Evolutionary conservation across 2,329 filamentous ascomycete genomes (phyloP).

Genomic region (Penicillium sp.): DNA sequence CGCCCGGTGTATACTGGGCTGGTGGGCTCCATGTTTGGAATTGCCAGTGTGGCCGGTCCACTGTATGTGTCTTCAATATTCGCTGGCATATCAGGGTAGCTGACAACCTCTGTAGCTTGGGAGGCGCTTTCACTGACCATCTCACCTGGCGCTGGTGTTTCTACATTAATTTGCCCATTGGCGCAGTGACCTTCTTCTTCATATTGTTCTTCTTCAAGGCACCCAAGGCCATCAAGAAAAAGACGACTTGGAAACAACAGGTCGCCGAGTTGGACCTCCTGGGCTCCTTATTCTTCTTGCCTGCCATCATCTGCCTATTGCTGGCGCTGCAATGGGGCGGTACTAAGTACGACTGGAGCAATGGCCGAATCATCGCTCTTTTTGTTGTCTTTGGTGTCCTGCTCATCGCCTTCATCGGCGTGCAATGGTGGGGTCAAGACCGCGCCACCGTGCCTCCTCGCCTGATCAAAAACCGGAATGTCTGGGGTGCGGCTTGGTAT

Average conservation of each 20-base stretch:
- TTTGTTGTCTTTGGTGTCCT: constrained; percentile 53
- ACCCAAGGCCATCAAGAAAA: constrained; percentile 27
- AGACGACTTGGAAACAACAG: constrained; percentile 22
- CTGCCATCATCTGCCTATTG: constrained; percentile 47
- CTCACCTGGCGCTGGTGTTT: constrained; percentile 48
- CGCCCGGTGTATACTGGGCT: constrained; percentile 43
- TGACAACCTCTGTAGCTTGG: constrained; percentile 31
- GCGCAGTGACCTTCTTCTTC: constrained; percentile 32
- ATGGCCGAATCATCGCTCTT: constrained; percentile 47
- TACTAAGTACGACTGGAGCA: constrained; percentile 46
- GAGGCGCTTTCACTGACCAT: constrained; percentile 45
- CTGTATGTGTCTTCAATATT: constrained; percentile 25
- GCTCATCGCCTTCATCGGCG: constrained; percentile 40
- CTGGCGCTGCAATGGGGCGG: constrained; percentile 51
- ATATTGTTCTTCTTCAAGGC: constrained; percentile 34
- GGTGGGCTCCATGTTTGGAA: constrained; percentile 44
- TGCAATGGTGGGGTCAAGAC: constrained; percentile 42
- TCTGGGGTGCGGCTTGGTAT: constrained; percentile 42
- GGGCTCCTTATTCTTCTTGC: constrained; percentile 48
- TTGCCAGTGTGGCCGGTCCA: constrained; percentile 43
- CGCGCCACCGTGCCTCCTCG: constrained; percentile 47
- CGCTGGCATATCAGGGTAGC: neutral
- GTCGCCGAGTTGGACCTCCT: constrained; percentile 40
- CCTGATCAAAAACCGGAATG: constrained; percentile 45
- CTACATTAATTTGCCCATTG: constrained; percentile 42